Conservation (phyloP, 495 filamentous ascomycete genomes). For the Aspergillus sclerotioniger region DNA sequence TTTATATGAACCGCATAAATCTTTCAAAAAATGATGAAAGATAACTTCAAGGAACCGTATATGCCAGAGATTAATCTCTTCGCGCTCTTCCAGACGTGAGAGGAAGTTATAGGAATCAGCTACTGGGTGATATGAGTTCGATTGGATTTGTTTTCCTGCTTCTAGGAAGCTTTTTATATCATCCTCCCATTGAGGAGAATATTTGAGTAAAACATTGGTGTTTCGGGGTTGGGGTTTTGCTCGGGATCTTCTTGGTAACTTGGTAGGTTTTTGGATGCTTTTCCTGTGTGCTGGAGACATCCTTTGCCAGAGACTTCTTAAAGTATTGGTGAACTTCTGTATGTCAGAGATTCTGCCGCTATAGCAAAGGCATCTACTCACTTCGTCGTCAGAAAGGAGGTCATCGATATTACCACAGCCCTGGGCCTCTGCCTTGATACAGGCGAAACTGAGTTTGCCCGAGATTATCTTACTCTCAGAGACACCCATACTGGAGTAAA, state of each 20-base stretch:
- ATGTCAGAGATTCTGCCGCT: not conserved
- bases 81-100: not conserved
- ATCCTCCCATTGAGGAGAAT: not conserved
- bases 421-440: not conserved
- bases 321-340: not conserved
- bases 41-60: not conserved
- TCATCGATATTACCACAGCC: not conserved
- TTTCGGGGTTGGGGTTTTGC: slow-evolving; percentile 1
- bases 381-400: not conserved
- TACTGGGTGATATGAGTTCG: not conserved
- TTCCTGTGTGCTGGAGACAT: not conserved
- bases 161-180: not conserved
- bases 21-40: not conserved
- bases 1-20: slow-evolving; percentile 1
- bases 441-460: slow-evolving; percentile 1
- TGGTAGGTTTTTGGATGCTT: not conserved
- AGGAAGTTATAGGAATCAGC: not conserved
- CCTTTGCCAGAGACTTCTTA: not conserved
- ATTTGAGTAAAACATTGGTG: not conserved
- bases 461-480: not conserved
- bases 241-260: not conserved
- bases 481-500: not conserved
- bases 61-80: slow-evolving; percentile 1
- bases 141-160: not conserved
- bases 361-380: not conserved